phyloP scores from a whole-genome alignment of 2,329 filamentous ascomycete species.

The Chrysoporthe deuterocubensis region DNA sequence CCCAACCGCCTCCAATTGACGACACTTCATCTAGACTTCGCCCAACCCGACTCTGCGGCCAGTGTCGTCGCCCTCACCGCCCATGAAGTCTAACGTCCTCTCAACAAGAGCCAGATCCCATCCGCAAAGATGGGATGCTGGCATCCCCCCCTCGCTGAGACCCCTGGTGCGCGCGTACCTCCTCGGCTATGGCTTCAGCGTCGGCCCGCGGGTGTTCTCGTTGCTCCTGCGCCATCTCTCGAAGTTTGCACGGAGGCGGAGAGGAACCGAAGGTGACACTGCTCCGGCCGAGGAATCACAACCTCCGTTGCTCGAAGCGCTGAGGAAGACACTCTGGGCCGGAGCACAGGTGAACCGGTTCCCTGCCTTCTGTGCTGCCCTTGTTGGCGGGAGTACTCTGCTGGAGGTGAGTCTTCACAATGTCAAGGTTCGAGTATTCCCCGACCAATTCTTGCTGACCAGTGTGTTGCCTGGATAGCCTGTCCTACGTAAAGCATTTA shows the following conservation, averaged over 20 bases:
- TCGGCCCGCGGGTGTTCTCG: conserved; percentile 59
- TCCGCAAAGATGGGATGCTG: conserved; percentile 33
- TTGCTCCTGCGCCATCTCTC: conserved; percentile 54
- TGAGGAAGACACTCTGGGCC: conserved; percentile 49
- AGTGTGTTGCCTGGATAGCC: conserved; percentile 7
- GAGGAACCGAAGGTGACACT: conserved; percentile 42
- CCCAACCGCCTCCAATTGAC: not conserved
- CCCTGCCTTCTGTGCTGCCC: conserved; percentile 64
- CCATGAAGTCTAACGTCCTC: not conserved
- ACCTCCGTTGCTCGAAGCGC: conserved; percentile 39
- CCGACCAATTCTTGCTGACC: not conserved
- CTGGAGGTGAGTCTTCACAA: conserved; percentile 53
- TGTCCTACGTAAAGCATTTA: conserved; percentile 16
- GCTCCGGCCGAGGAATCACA: conserved; percentile 36
- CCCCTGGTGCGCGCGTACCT: conserved; percentile 64
- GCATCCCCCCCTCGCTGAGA: conserved; percentile 55
- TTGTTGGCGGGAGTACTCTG: conserved; percentile 64
- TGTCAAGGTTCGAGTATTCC: too few species aligned
- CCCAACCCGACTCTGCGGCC: not conserved
- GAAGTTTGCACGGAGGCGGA: conserved; percentile 26
- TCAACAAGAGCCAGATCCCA: not conserved
- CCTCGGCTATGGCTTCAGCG: conserved; percentile 63
- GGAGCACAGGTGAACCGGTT: conserved; percentile 62
- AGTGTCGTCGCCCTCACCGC: conserved; percentile 2
- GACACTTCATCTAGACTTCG: not conserved